Evolutionary conservation across 371 early-diverging fungal species (phyloP).

Genomic region (Syncephalastrum monosporum): DNA sequence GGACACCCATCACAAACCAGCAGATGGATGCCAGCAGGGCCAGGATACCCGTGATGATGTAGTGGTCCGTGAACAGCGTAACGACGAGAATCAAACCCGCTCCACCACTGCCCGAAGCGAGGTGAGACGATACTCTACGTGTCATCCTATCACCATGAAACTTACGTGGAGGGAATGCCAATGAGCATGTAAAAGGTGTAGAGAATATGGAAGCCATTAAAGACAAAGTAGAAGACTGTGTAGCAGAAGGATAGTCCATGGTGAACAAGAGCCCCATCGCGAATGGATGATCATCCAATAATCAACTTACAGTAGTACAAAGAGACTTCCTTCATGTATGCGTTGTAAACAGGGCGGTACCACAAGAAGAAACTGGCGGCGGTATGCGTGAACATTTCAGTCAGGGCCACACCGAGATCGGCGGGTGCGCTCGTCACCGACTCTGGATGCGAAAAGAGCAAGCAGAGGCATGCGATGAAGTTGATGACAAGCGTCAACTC

Average conservation of each 20-base stretch:
- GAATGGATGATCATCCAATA: too few species aligned
- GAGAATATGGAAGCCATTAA: slow-evolving; percentile 83
- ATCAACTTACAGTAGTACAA: slow-evolving; percentile 75
- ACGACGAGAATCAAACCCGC: slow-evolving; percentile 82
- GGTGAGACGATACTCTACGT: background rate
- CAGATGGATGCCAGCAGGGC: slow-evolving; percentile 68
- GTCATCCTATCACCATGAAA: background rate
- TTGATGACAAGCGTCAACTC: slow-evolving; percentile 75
- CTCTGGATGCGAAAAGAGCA: slow-evolving; percentile 65
- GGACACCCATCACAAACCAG: slow-evolving; percentile 63
- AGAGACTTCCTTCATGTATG: slow-evolving; percentile 85
- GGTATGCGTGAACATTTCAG: slow-evolving; percentile 77
- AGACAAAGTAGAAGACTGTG: slow-evolving; percentile 80
- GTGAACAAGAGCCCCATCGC: too few species aligned
- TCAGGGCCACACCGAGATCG: slow-evolving; percentile 76
- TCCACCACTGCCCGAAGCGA: slow-evolving; percentile 60
- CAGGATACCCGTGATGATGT: slow-evolving; percentile 67
- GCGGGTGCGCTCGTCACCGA: slow-evolving; percentile 69
- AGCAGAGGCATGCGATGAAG: slow-evolving; percentile 72
- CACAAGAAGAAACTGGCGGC: slow-evolving; percentile 81
- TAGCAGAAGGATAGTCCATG: too few species aligned
- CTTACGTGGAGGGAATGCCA: slow-evolving; percentile 77
- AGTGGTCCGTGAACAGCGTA: slow-evolving; percentile 66
- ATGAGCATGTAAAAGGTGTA: slow-evolving; percentile 83
- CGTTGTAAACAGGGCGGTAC: slow-evolving; percentile 90